phyloP scores from a whole-genome alignment of 78 protist species.

The Monosiga brevicollis region DNA sequence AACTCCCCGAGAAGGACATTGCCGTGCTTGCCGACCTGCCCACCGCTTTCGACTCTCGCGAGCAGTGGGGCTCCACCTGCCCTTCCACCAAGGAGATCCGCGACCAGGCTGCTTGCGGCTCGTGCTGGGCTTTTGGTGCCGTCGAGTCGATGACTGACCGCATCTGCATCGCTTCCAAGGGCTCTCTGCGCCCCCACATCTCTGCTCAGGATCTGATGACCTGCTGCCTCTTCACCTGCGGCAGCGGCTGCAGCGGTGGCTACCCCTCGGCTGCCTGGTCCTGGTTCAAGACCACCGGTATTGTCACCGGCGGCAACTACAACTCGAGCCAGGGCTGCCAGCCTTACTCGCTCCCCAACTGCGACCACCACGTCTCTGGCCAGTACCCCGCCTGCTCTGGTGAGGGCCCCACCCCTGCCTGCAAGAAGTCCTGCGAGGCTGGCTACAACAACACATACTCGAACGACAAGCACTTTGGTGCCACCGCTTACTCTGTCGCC shows the following conservation, averaged over 20 bases:
- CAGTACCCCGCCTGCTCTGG: neutral
- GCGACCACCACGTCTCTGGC: constrained; percentile 4
- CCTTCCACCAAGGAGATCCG: neutral
- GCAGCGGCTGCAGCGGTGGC: constrained; percentile 46
- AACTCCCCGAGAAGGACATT: neutral
- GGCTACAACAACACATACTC: neutral
- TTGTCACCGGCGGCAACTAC: constrained; percentile 17
- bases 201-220: constrained; percentile 4
- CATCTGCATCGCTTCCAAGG: constrained; percentile 31
- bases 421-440: neutral
- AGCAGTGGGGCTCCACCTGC: constrained; percentile 3
- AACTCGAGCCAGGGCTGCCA: constrained; percentile 12
- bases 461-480: neutral
- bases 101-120: neutral
- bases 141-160: constrained; percentile 25
- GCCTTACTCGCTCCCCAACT: constrained; percentile 11
- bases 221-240: constrained; percentile 19
- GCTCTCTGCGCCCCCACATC: neutral
- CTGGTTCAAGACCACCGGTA: constrained; percentile 8
- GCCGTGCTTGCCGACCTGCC: neutral
- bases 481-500: neutral
- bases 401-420: neutral
- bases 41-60: constrained; percentile 11
- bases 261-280: constrained; percentile 5
- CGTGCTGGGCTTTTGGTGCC: constrained; percentile 7